A percentile compares a stretch with the other conserved stretches of the same genome.
These are phyloP conservation scores for Boechera retrofracta DNA, from an alignment of 345 rosid species.

Conservation along the genomic window DNA sequence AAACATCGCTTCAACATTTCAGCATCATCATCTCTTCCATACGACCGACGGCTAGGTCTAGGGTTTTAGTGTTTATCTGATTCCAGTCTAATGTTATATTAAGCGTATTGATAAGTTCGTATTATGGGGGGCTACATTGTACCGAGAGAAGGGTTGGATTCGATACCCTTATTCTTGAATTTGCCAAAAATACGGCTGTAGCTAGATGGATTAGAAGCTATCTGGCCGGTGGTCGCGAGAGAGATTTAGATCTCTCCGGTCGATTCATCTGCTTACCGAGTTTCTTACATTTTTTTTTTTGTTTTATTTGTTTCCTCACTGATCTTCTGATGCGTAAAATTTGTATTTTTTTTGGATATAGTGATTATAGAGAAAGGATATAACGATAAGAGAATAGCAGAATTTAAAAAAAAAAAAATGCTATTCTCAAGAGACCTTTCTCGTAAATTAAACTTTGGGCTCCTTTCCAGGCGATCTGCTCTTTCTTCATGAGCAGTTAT, in stretches of 20 bases:
- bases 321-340: too few species aligned
- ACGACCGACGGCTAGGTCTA: conserved; percentile 22
- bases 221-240: conserved; percentile 77
- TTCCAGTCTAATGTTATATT: too few species aligned
- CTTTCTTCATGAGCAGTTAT: conserved; percentile 31
- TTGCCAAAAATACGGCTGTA: conserved; percentile 68
- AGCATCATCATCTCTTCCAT: neutral
- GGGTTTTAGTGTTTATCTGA: neutral
- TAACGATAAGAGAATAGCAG: neutral
- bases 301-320: neutral
- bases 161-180: conserved; percentile 57
- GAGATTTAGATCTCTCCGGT: conserved; percentile 47
- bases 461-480: conserved; percentile 41
- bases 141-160: conserved; percentile 61
- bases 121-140: conserved; percentile 61
- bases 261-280: conserved; percentile 89
- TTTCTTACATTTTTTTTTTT: conserved; percentile 53
- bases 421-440: neutral
- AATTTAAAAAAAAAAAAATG: neutral
- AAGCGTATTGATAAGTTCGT: neutral
- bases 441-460: conserved; percentile 13
- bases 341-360: too few species aligned
- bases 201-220: conserved; percentile 65
- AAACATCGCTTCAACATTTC: neutral
- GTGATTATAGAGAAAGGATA: conserved; percentile 41